These are phyloP conservation scores for Diutina scorzettiae DNA, from an alignment of 1,139 yeast genomes.

Conservation along the genomic window DNA sequence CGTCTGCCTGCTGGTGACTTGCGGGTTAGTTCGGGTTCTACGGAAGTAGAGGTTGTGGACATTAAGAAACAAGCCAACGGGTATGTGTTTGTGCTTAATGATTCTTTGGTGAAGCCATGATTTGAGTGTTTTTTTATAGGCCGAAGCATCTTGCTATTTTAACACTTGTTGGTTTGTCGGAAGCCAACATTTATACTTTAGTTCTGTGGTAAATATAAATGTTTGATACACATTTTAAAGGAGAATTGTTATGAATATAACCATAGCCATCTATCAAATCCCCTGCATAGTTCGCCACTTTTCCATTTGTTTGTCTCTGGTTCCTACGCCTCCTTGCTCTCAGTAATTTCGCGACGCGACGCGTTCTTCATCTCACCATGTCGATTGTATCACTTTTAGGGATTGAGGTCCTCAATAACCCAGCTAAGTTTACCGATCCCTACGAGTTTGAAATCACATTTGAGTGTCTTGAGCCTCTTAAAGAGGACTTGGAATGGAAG, in stretches of 20 bases:
- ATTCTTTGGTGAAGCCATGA: not conserved
- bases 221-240: no score
- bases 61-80: not conserved
- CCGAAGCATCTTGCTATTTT: no score
- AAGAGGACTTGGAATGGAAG: constrained; percentile 95
- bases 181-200: no score
- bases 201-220: no score
- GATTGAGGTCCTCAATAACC: constrained; percentile 85
- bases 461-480: constrained; percentile 87
- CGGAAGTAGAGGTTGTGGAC: not conserved
- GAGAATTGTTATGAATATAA: no score
- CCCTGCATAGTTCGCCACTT: no score
- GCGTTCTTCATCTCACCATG: constrained; percentile 30
- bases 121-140: not conserved
- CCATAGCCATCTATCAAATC: no score
- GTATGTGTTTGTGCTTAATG: constrained; percentile 3
- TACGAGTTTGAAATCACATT: constrained; percentile 95
- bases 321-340: not conserved
- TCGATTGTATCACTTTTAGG: constrained; percentile 90
- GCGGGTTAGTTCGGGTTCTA: not conserved
- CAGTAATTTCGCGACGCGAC: not conserved
- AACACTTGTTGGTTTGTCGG: no score
- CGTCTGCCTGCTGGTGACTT: not conserved
- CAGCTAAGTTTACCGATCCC: constrained; percentile 87
- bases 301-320: no score